A percentile compares a stretch with the other conserved stretches of the same genome.
phyloP scores from a whole-genome alignment of 164 flowering plant genomes.

The Annona cherimola region DNA sequence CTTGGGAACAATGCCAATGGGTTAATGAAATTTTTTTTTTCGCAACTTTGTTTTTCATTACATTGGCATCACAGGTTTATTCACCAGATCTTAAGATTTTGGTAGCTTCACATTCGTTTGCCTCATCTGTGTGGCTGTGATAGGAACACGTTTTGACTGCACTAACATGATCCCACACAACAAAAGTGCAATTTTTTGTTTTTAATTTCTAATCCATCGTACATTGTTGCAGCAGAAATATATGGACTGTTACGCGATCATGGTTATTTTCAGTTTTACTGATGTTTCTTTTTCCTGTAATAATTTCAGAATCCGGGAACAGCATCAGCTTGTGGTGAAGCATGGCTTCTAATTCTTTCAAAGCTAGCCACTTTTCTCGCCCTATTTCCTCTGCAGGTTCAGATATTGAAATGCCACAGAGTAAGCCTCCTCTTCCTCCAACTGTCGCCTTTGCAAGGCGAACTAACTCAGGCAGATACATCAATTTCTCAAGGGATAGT shows the following conservation, averaged over 20 bases:
- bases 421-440: constrained; percentile 24
- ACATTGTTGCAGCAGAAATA: not conserved
- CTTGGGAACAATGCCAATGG: not conserved
- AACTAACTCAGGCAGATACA: constrained; percentile 52
- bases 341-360: constrained; percentile 52
- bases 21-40: too few species aligned
- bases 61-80: not conserved
- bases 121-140: not conserved
- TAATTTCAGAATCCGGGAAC: constrained; percentile 5
- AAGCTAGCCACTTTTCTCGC: constrained; percentile 34
- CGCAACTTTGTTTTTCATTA: not conserved
- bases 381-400: constrained; percentile 33
- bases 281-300: not conserved
- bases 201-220: not conserved
- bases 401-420: constrained; percentile 18
- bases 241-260: not conserved
- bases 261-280: not conserved
- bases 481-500: constrained; percentile 50
- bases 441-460: constrained; percentile 41
- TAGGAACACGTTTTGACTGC: not conserved
- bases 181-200: not conserved
- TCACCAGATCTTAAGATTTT: not conserved
- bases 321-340: not conserved
- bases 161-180: not conserved
- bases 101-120: not conserved